Evolutionary conservation across 257 asterid genomes (phyloP), one percentile per base, ranked within the genome.

Genomic region (Haberlea rhodopensis): DNA sequence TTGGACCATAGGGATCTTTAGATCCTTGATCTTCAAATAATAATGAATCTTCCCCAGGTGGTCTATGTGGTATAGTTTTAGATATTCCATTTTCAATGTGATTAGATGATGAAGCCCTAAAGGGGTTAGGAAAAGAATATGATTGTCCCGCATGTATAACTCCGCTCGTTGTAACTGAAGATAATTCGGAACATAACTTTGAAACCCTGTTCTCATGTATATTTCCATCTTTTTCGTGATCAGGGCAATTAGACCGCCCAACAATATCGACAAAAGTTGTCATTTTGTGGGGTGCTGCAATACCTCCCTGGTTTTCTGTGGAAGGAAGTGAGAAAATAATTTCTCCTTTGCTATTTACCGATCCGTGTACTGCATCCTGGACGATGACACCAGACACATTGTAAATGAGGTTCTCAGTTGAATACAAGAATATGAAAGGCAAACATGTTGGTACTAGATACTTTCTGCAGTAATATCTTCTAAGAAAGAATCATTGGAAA

Each of bases 261-360:
- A 92, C 94, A 62, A 89, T 69, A 82, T 92, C 99, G 67, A 92
- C 95, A 84, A 84, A 89, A 69, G 81, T 71, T 34, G 88, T 75
- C 79, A 56, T 64, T 78, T 80, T 84, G 66, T 67, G 82, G 67
- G 89, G 84, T 29, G 68, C 68, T 67, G 80, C 75, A 65, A 66
- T 65, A 61, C 73, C 81, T 64, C 79, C 87, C 61, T 79, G 85
- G 69, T 67, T 83, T 72, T 80, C 84, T 62, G 71, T 80, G 70
- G 46, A 72, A 65, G 77, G 57, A 61, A 73, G 71, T 48, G 65
- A 20, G 57, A 53, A 62, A 53, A 68, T 49, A 23, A 60, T 15
- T 65, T 79, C 82, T 13, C 67, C 6, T 25, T 49, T 72, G 79
- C 76, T 57, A 75, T 61, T 71, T 72, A 76, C 72, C 64, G 72